Percentiles rank a stretch among this genome's conserved stretches.
Conservation (phyloP, 176 grass and related monocot genomes). For the Leersia perrieri region DNA sequence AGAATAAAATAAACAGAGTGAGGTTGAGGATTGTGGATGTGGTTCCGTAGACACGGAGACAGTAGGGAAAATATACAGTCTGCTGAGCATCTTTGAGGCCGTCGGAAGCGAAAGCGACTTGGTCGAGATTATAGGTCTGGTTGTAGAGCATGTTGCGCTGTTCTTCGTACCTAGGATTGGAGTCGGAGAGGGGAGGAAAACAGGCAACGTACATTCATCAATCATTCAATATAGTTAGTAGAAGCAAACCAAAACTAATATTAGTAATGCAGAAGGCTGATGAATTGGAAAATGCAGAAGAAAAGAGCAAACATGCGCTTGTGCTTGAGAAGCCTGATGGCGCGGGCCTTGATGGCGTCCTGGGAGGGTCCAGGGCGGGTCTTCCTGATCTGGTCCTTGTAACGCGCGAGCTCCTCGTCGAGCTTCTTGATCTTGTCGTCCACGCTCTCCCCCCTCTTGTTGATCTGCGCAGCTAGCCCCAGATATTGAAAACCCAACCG, state of each 20-base stretch:
- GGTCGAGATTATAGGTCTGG: slow-evolving; percentile 92
- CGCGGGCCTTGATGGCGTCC: slow-evolving; percentile 90
- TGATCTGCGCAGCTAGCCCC: no score
- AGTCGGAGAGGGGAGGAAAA: background rate
- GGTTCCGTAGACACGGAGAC: background rate
- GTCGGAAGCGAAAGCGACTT: slow-evolving; percentile 85
- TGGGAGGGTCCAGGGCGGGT: slow-evolving; percentile 86
- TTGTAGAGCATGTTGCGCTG: slow-evolving; percentile 95
- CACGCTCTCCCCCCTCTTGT: slow-evolving; percentile 83
- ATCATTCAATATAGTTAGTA: no score
- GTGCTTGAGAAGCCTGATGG: slow-evolving; percentile 89
- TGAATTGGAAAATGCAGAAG: no score
- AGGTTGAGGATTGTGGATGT: background rate
- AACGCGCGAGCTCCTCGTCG: slow-evolving; percentile 74
- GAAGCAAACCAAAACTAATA: no score
- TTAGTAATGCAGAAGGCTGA: no score
- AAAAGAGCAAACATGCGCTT: slow-evolving; percentile 50
- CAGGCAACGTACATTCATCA: background rate
- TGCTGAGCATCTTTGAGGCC: slow-evolving; percentile 94
- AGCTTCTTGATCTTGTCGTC: slow-evolving; percentile 97
- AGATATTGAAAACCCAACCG: no score
- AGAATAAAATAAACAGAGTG: background rate
- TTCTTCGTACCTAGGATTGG: slow-evolving; percentile 66
- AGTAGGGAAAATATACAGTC: slow-evolving; percentile 46
- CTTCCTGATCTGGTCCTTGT: slow-evolving; percentile 87